A percentile compares a stretch with the other conserved stretches of the same genome.
These are phyloP conservation scores for Lactarius trivialis DNA, from an alignment of 768 basidiomycete genomes.

Conservation along the genomic window DNA sequence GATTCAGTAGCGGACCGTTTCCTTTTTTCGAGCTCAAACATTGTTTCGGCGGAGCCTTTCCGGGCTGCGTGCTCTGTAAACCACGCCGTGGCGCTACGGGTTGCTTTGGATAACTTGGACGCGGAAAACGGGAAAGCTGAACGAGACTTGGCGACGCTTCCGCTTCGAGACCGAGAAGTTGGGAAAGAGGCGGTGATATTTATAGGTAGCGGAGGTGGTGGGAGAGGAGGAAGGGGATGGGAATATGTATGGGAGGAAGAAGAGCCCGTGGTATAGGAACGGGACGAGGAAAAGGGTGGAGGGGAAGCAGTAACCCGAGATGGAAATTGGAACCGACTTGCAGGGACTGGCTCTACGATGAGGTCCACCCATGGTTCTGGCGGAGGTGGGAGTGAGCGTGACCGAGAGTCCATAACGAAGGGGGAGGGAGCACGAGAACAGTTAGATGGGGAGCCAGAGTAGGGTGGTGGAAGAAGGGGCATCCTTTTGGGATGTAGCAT, in stretches of 20 bases:
- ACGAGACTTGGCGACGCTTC: not conserved
- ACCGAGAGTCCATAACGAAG: not conserved
- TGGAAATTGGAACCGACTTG: not conserved
- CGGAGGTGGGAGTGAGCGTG: not conserved
- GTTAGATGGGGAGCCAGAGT: not conserved
- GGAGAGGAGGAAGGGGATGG: not conserved
- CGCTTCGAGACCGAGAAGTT: not conserved
- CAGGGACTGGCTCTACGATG: not conserved
- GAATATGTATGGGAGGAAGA: not conserved
- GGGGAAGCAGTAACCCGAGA: not conserved
- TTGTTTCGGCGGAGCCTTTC: not conserved
- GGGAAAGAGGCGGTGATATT: not conserved
- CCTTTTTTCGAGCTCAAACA: not conserved
- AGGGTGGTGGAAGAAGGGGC: not conserved
- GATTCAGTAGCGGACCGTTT: not conserved
- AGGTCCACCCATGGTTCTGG: not conserved
- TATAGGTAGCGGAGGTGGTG: not conserved
- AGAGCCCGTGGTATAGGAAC: not conserved
- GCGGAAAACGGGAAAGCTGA: slow-evolving; percentile 3
- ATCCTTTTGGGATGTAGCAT: not conserved
- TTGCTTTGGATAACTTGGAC: not conserved
- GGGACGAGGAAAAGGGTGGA: not conserved
- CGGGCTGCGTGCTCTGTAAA: not conserved
- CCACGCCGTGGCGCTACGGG: slow-evolving; percentile 1
- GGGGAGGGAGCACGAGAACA: not conserved